Conservation (phyloP, 495 filamentous ascomycete genomes). For the Halenospora varia region DNA sequence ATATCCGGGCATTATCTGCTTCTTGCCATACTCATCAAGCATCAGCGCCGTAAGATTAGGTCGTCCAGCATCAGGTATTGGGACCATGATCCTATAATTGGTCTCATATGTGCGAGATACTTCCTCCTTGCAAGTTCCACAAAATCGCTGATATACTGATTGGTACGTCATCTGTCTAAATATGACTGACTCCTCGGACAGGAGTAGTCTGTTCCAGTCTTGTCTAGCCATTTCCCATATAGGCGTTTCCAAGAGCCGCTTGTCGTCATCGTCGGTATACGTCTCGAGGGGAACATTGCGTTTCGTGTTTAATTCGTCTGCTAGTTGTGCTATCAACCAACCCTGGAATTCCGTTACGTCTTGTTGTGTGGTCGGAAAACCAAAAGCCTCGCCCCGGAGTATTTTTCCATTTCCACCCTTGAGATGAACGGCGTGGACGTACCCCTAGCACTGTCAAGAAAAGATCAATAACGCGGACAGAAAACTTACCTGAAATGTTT, state of each 20-base stretch:
- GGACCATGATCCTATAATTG: no score
- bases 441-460: constrained; percentile 23
- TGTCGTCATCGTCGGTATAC: constrained; percentile 57
- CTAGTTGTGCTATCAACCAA: constrained; percentile 65
- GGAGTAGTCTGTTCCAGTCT: no score
- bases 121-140: no score
- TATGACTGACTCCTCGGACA: no score
- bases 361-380: constrained; percentile 58
- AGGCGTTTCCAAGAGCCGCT: no score
- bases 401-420: constrained; percentile 21
- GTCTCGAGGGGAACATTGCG: constrained; percentile 51
- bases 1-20: background rate
- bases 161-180: no score
- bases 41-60: no score
- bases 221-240: background rate
- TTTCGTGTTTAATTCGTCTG: constrained; percentile 72
- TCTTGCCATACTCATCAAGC: no score
- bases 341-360: constrained; percentile 77
- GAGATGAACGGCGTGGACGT: constrained; percentile 29
- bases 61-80: no score
- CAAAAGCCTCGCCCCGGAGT: constrained; percentile 21
- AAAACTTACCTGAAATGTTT: constrained; percentile 58
- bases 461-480: background rate
- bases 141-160: no score
- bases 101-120: no score